Base-by-base conservation (phyloP, 129 eudicot genomes). In the Lactuca saligna region DNA sequence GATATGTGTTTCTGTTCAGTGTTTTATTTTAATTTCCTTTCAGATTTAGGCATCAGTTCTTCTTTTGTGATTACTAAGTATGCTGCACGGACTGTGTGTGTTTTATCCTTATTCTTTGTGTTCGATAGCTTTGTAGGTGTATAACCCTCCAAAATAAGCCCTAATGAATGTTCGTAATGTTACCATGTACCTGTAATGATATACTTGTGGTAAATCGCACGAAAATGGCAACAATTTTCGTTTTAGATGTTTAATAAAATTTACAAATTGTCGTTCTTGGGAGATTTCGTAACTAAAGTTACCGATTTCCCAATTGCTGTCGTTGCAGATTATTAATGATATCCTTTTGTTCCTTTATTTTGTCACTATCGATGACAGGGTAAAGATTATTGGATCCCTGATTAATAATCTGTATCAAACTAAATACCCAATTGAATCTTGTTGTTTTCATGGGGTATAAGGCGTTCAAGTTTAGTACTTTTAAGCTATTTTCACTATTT, bases 141-240 rank as follows among this genome's bases (percentile, higher is more conserved):
- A 33, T 20, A 59, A 15, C 50, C 25, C 54, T 14, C 39, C 42
- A 0, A 53, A 14, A 54, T 37, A 41, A 73, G 25, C 78, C 78
- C 78, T 73, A 63, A 53, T 8, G 15, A 17, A 20, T 51, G 42
- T 72, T 46, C 38, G 35, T 58, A 16, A 17, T 46, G 59, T 61
- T 35, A 17, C 15, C 46, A 5, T 35, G 51, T 54, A 10, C 54
- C 6, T 46, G 14, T 25, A 20, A 15, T 67, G 32, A 37, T 61
- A 37, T 61, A 61, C 65, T 61, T 34, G 25, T 46, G 51, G 51
- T 17, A 15, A 39, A 63, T 66, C 46, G 53, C 50, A 5, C 20
- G 63, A 57, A 69, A 39, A 57, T 57, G 13, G 65, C 56, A 8
- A 16, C 57, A 20, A 39, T 69, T 55, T 54, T 69, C 39, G 51